phyloP scores from a whole-genome alignment of 306 rosid species.

The Dalbergia cochinchinensis region DNA sequence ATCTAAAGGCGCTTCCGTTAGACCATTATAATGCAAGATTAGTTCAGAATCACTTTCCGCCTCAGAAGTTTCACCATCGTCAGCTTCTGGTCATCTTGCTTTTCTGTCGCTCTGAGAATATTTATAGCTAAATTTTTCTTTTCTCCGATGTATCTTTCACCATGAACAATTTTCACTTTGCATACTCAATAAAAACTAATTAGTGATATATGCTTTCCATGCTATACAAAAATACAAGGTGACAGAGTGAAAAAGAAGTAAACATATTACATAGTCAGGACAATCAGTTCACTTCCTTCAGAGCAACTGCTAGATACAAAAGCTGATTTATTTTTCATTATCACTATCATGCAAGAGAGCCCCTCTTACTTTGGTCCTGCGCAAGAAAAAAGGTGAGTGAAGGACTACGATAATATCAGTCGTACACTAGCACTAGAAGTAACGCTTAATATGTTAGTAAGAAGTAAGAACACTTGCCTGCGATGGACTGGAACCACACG shows the following conservation, averaged over 20 bases:
- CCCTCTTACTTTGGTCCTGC: conserved; percentile 85
- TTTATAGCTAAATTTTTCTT: conserved; percentile 35
- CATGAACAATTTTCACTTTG: conserved; percentile 38
- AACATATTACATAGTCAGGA: background rate
- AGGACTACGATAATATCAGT: background rate
- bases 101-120: conserved; percentile 39
- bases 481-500: conserved; percentile 76
- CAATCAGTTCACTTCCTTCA: conserved; percentile 23
- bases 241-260: conserved; percentile 25
- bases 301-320: background rate
- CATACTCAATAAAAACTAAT: conserved; percentile 21
- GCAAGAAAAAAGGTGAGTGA: conserved; percentile 35
- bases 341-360: conserved; percentile 70
- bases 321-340: conserved; percentile 35
- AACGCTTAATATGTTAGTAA: conserved; percentile 2
- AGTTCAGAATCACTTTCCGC: conserved; percentile 40
- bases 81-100: conserved; percentile 47
- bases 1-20: conserved; percentile 30
- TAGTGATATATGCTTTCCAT: conserved; percentile 15
- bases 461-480: conserved; percentile 55
- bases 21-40: too few species aligned
- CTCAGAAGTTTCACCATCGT: conserved; percentile 11
- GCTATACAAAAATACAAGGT: conserved; percentile 25
- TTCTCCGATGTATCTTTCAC: conserved; percentile 12
- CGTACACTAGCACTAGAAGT: background rate